Evolutionary conservation across 306 rosid species (phyloP).

Genomic region (Cucumis sativus): Cucumber_9930_V3 NC_026656.2:8158001-8158500

Average conservation of each 20-base stretch:
- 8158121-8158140: not conserved
- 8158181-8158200: not conserved
- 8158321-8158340: constrained; percentile 33
- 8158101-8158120: constrained; percentile 72
- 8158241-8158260: constrained; percentile 61
- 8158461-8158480: not conserved
- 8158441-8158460: not conserved
- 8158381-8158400: constrained; percentile 44
- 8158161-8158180: not conserved
- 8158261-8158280: constrained; percentile 90
- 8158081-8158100: constrained; percentile 53
- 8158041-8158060: constrained; percentile 70
- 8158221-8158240: not conserved
- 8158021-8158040: constrained; percentile 27
- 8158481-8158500: not conserved
- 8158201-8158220: not conserved
- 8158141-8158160: not conserved
- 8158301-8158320: constrained; percentile 66
- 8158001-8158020: constrained; percentile 32
- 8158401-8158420: constrained; percentile 61
- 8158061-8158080: constrained; percentile 72
- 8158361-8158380: constrained; percentile 43
- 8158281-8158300: constrained; percentile 77
- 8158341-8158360: not conserved
- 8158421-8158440: not conserved